Percentiles rank a stretch among this genome's conserved stretches.
These are phyloP conservation scores for Fusarium sp. DNA, from an alignment of 2,329 filamentous ascomycete genomes.

Conservation along the genomic window DNA sequence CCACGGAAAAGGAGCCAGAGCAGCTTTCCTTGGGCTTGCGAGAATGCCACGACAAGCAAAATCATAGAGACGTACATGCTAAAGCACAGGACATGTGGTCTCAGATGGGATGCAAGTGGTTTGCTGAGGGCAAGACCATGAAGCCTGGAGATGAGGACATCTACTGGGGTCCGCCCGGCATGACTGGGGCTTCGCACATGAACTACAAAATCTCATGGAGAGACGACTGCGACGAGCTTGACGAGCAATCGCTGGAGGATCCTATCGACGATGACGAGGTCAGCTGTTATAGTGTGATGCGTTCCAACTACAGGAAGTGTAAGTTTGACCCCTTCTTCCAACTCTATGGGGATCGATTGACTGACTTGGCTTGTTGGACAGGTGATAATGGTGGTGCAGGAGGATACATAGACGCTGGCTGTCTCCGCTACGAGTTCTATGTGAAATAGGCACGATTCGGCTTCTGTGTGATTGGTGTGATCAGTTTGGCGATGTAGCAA, in stretches of 20 bases:
- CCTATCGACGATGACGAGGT: neutral
- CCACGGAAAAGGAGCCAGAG: neutral
- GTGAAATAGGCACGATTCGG: neutral
- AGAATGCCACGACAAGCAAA: constrained; percentile 1
- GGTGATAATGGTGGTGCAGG: constrained; percentile 7
- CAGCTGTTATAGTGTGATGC: constrained; percentile 1
- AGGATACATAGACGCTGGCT: constrained; percentile 4
- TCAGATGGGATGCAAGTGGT: neutral
- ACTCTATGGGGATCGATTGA: neutral
- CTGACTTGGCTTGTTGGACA: neutral
- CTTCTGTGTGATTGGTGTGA: no score
- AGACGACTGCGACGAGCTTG: neutral
- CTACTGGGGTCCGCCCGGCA: constrained; percentile 2
- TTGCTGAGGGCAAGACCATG: neutral
- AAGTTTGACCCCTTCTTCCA: neutral
- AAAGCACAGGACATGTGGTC: neutral
- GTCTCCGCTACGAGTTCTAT: constrained; percentile 10
- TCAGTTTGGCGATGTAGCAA: no score
- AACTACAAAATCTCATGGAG: constrained; percentile 7
- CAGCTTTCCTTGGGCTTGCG: neutral
- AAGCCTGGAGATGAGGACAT: constrained; percentile 3
- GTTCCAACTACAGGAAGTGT: constrained; percentile 1
- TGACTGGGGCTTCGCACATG: constrained; percentile 1
- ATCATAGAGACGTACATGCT: neutral
- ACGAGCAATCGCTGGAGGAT: constrained; percentile 1